Conservation (phyloP, 768 basidiomycete species). For the Xerocomellus dryophilus region DNA sequence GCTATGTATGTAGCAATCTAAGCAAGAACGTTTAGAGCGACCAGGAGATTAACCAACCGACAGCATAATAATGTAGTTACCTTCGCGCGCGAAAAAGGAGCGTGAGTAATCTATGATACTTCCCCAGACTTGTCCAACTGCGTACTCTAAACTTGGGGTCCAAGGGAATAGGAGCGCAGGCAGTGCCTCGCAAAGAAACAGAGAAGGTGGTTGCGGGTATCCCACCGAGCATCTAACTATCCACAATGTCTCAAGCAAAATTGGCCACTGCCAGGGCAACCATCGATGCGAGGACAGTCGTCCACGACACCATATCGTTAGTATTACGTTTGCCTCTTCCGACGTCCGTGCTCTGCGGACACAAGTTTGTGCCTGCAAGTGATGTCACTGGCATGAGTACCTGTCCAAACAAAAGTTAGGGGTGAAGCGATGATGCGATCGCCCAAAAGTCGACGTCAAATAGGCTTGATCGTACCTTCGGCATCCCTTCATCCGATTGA, state of each 20-base stretch:
- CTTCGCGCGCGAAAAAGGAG: not conserved
- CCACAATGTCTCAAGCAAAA: constrained; percentile 6
- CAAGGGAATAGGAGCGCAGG: not conserved
- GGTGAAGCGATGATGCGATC: not conserved
- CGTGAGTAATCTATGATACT: not conserved
- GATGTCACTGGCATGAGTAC: constrained; percentile 36
- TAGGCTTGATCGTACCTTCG: constrained; percentile 34
- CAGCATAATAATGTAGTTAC: constrained; percentile 4
- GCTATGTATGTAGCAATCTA: constrained; percentile 15
- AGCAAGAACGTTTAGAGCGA: constrained; percentile 5
- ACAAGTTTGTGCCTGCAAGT: constrained; percentile 22
- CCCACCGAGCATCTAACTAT: not conserved
- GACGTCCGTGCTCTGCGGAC: constrained; percentile 12
- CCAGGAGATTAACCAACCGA: not conserved
- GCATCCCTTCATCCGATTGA: constrained; percentile 42
- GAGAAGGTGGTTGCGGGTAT: not conserved
- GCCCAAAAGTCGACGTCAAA: not conserved
- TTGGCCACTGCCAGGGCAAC: constrained; percentile 1
- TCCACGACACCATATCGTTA: constrained; percentile 7
- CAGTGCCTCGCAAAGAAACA: not conserved
- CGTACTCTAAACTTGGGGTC: no score
- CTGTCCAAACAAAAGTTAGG: constrained; percentile 12
- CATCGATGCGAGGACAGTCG: not conserved
- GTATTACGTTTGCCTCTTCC: not conserved
- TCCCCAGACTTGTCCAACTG: no score